These are phyloP conservation scores for Cymbopogon citratus DNA, from an alignment of 176 grass and related monocot species.

Conservation along the genomic window DNA sequence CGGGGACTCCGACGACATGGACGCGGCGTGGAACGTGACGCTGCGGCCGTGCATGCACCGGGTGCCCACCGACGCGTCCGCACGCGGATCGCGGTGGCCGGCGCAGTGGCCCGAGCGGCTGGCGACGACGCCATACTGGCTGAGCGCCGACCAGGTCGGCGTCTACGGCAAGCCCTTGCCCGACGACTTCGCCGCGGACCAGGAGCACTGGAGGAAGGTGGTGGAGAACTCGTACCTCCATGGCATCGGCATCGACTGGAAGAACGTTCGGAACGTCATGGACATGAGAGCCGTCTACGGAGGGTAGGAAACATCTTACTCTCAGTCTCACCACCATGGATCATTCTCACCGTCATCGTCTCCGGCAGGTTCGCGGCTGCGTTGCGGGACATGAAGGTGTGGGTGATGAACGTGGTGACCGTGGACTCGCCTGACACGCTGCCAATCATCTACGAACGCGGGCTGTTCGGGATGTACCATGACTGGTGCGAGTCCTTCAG, in stretches of 20 bases:
- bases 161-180: conserved; percentile 77
- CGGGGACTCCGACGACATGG: conserved; percentile 49
- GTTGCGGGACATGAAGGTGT: conserved; percentile 30
- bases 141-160: conserved; percentile 40
- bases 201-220: conserved; percentile 58
- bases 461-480: conserved; percentile 45
- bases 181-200: conserved; percentile 59
- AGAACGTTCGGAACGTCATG: conserved; percentile 74
- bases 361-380: conserved; percentile 40
- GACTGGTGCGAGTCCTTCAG: conserved; percentile 58
- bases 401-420: conserved; percentile 48
- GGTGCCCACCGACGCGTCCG: conserved; percentile 32
- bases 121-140: conserved; percentile 54
- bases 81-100: conserved; percentile 61
- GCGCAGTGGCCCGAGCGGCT: conserved; percentile 63
- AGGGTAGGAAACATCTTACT: conserved; percentile 22
- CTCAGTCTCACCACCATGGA: neutral
- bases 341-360: neutral
- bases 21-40: conserved; percentile 85
- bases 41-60: conserved; percentile 76
- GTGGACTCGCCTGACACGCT: conserved; percentile 46
- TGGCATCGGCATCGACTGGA: conserved; percentile 76
- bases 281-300: conserved; percentile 92
- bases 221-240: conserved; percentile 53
- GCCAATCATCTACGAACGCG: conserved; percentile 42